Base-by-base conservation (phyloP, 2,329 filamentous ascomycete genomes). In the Neofusicoccum parvum region DNA sequence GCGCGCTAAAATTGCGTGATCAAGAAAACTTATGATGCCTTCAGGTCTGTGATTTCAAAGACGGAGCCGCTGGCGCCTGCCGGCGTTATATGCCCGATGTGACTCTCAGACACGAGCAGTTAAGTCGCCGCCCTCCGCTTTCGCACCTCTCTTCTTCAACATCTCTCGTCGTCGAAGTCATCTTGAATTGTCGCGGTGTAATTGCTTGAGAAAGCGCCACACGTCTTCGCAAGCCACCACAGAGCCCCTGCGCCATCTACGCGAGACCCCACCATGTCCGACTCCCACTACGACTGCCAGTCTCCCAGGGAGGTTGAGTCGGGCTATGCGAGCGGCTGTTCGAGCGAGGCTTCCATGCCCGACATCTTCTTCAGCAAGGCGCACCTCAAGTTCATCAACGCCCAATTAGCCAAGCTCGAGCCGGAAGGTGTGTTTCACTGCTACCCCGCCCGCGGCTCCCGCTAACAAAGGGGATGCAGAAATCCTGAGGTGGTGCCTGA, bases 301-400 rank as follows among this genome's bases (percentile, higher is more conserved):
- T 64, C 64, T n/a, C 58, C 59, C n/a, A 76, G 75, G 67, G 84
- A 85, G 68, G 74, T 74, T 60, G 92, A 96, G 80, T 97, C 94
- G 41, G 94, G 94, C 69, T 97, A 97, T 82, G 92, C 88, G 73
- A 91, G 80, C 79, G 90, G 86, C 48, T 83, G 84, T 60, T 88
- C 87, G 39, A 90, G 86, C 71, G 82, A 86, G 49, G 81, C 83
- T 62, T 82, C 82, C 69, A 84, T 94, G 20, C 91, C 94, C 14
- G 87, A 92, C 67, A 85, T 98, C 73, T 88, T 90, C 79, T 92
- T 99, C 82, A 94, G 92, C 70, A 90, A 90, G 77, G 87, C 90
- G 69, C 94, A 99, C 79, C 84, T 98, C 71, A 90, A 92, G 73
- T 94, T 94, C 79, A 86, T 99, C 77, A 99, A 99, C 84, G 81